Conservation (phyloP, 2,329 filamentous ascomycete genomes). For the Truncatella angustata region DNA sequence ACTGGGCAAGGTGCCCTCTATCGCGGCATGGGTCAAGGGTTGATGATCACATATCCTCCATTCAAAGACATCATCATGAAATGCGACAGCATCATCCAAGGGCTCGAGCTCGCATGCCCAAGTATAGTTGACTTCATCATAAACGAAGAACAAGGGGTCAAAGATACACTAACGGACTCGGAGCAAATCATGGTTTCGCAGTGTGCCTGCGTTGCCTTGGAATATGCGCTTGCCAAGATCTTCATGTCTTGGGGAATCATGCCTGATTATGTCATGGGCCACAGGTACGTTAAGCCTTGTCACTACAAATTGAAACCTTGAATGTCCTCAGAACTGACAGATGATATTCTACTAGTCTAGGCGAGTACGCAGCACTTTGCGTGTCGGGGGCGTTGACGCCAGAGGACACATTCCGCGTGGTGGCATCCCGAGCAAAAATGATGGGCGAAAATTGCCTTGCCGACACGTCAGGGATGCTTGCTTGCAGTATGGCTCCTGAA, state of each 20-base stretch:
- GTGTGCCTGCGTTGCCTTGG: slow-evolving; percentile 11
- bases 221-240: slow-evolving; percentile 12
- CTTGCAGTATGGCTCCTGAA: slow-evolving; percentile 5
- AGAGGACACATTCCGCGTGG: slow-evolving; percentile 9
- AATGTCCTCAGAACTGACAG: neutral
- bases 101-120: neutral
- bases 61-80: slow-evolving; percentile 10
- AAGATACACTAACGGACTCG: neutral
- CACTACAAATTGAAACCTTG: neutral
- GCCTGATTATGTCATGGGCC: slow-evolving; percentile 12
- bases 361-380: slow-evolving; percentile 15
- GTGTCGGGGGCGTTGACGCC: slow-evolving; percentile 10
- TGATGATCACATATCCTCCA: slow-evolving; percentile 13
- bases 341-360: slow-evolving; percentile 1
- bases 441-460: slow-evolving; percentile 12
- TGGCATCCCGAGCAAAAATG: slow-evolving; percentile 12
- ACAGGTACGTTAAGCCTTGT: slow-evolving; percentile 10
- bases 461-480: slow-evolving; percentile 12
- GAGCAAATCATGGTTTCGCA: slow-evolving; percentile 12
- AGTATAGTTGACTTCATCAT: slow-evolving; percentile 7
- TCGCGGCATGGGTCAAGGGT: slow-evolving; percentile 16
- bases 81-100: slow-evolving; percentile 12
- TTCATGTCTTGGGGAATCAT: slow-evolving; percentile 14
- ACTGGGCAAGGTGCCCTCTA: slow-evolving; percentile 15
- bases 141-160: neutral